Evolutionary conservation across 345 rosid genomes (phyloP), one percentile per base, ranked within the genome.

Genomic region (Erucastrum elatum): DNA sequence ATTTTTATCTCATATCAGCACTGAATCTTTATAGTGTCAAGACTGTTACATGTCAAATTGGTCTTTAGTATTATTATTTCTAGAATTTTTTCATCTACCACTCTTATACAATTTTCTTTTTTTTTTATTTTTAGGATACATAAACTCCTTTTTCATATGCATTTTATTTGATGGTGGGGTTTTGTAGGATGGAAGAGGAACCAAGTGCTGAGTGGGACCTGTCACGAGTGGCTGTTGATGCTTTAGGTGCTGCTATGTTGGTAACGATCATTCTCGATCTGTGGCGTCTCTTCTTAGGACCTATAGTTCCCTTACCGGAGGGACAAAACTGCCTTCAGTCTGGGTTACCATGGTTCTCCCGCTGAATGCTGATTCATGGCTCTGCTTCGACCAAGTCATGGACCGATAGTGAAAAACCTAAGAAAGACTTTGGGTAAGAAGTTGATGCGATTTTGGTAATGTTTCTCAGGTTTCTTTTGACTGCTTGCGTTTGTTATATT

Each of bases 161-260:
- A 25, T 58, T 62, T 63, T 29, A 26, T 34, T 62, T 59, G 13
- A 21, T 58, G 62, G 63, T 58, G 63, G 30, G 56, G 27, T 58
- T 21, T 17, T 66, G 37, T 89, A 95, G 99, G 88, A 89, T 95
- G 64, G 96, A 90, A 34, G 99, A 95, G 94, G 88, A 91, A 84
- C 87, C 92, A 26, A 90, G 91, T 27, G 87, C 84, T 53, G 75
- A 75, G 15, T 95, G 99, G 97, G 94, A 90, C 82, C 82, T 95
- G 27, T 83, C 91, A 0, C 89, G 96, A 69, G 94, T 95, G 64
- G 94, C 93, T 62, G 84, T 95, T 34, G 99, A 95, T 87, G 90
- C 99, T 37, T 83, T 93, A 25, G 99, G 98, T 9, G 99, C 99
- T 56, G 96, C 98, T 49, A 95, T 95, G 98, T 78, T 95, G 75